Base-by-base conservation (phyloP, 176 grass and related monocot genomes). In the Oryza glaberrima region DNA sequence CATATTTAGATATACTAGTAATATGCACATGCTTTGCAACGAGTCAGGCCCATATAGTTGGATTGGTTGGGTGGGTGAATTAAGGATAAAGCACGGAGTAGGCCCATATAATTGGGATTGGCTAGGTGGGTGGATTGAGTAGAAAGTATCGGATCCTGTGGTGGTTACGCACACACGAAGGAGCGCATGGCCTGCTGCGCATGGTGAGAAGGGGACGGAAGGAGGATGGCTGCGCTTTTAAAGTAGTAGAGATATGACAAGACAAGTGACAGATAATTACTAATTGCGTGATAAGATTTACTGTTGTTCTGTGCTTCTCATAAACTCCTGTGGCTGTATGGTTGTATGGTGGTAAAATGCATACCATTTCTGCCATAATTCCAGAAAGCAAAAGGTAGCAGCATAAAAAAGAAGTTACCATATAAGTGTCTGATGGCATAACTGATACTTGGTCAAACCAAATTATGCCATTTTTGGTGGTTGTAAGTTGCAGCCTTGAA, bases 361-460 rank as follows among this genome's bases (percentile, higher is more conserved):
- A 36, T 63, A 54, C n/a, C 25, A 3, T 76, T 81, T 16, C 72
- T 65, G 65, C 56, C 16, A 20, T 68, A 86, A 8, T 70, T 36
- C 75, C 45, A 28, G 20, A 46, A 72, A 79, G 58, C 19, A 83
- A 84, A 67, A 74, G 23, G 1, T 14, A 65, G 48, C 25, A 75
- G 48, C 60, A 84, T 54, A 7, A 67, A 26, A 67, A 58, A 3
- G 40, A 80, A 91, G 65, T 80, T 91, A 91, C 89, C 86, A 91
- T 91, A 73, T 78, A 88, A 56, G 96, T 98, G 28, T 98, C 91
- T 60, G 75, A 90, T 76, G 96, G 96, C 93, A 98, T 90, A 79
- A 98, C 85, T 80, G 95, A 98, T 65, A 98, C 74, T 98, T 98
- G 95, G 92, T 98, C 95, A 36, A 98, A 82, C 95, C 95, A 98